Conservation (phyloP, 129 eudicot genomes). For the Mikania micrantha region DNA sequence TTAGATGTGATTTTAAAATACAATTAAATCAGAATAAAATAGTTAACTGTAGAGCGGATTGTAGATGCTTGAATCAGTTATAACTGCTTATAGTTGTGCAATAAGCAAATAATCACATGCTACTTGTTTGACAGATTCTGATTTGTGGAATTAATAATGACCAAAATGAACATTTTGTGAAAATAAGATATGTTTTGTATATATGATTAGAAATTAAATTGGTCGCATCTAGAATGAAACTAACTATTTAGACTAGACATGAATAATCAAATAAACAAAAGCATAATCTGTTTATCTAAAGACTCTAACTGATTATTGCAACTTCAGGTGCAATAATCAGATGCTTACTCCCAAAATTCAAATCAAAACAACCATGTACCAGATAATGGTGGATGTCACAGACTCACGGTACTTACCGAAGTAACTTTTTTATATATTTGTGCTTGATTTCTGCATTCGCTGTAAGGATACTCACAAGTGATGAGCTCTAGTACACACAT, state of each 20-base stretch:
- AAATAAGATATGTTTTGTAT: background rate
- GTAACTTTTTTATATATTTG: slow-evolving; percentile 47
- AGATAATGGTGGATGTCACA: background rate
- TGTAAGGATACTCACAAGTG: slow-evolving; percentile 44
- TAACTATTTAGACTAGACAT: background rate
- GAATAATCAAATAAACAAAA: too few species aligned
- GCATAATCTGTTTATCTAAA: background rate
- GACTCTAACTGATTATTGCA: background rate
- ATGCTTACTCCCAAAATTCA: background rate
- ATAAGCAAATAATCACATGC: background rate
- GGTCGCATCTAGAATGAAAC: too few species aligned
- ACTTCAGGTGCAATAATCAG: background rate
- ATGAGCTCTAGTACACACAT: slow-evolving; percentile 49
- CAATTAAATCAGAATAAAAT: background rate
- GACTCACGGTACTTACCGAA: slow-evolving; percentile 12
- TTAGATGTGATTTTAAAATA: background rate
- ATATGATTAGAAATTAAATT: background rate
- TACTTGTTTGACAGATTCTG: background rate
- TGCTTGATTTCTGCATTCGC: slow-evolving; percentile 39
- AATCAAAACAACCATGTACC: background rate
- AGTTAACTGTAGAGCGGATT: background rate
- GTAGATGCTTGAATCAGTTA: background rate
- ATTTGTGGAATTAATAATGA: background rate
- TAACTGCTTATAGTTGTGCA: background rate
- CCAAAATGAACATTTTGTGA: background rate